Conservation (phyloP, 176 grass and related monocot genomes). For the Lolium perenne region DNA sequence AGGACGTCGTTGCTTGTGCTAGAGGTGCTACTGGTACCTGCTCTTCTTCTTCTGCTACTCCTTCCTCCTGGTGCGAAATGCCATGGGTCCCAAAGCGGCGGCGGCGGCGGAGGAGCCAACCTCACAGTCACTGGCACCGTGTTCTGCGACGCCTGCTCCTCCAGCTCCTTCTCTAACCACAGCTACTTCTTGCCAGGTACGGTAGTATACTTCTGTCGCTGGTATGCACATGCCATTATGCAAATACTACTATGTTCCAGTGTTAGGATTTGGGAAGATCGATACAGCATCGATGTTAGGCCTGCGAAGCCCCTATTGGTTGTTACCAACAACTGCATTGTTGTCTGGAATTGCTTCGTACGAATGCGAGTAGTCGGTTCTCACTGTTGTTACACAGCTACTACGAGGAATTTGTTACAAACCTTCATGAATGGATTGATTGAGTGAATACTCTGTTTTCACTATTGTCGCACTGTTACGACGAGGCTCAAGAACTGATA, state of each 20-base stretch:
- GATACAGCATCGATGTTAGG: no score
- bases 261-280: background rate
- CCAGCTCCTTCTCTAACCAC: constrained; percentile 74
- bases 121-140: constrained; percentile 80
- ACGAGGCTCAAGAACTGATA: no score
- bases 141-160: constrained; percentile 89
- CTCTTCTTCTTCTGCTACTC: constrained; percentile 46
- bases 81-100: constrained; percentile 34
- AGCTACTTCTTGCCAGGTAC: constrained; percentile 93
- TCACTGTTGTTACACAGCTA: no score
- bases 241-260: background rate
- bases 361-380: no score
- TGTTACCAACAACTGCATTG: background rate
- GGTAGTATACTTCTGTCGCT: background rate
- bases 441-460: no score
- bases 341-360: no score
- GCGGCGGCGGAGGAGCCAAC: constrained; percentile 33
- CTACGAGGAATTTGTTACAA: no score
- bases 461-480: no score
- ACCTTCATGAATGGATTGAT: no score
- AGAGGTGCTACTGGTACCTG: constrained; percentile 18
- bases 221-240: background rate
- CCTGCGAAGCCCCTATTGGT: background rate
- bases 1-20: background rate
- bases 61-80: constrained; percentile 30